These are phyloP conservation scores for Chlorella sorokiniana DNA, from an alignment of 139 green algal genomes.

Conservation along the genomic window DNA sequence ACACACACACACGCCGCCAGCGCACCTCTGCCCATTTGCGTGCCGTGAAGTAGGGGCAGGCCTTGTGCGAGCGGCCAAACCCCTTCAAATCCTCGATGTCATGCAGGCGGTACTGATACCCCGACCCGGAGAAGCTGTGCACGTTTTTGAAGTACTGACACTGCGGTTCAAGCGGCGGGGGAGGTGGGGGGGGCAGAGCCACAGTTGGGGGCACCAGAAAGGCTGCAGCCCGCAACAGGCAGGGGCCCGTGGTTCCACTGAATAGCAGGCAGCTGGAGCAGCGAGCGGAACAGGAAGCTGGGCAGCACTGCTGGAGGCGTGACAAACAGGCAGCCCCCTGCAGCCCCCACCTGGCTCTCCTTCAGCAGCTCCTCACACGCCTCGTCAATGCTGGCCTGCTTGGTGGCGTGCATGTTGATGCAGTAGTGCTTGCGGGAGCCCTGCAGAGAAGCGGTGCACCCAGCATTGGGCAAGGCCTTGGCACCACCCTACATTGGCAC, in stretches of 20 bases:
- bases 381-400: constrained; percentile 66
- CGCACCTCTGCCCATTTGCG: constrained; percentile 58
- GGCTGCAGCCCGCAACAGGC: neutral
- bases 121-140: neutral
- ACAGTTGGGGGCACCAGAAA: no score
- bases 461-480: no score
- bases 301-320: neutral
- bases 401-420: constrained; percentile 68
- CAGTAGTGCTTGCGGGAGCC: constrained; percentile 88
- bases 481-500: no score
- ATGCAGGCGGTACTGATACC: constrained; percentile 59
- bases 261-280: no score
- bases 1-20: neutral
- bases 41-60: constrained; percentile 90
- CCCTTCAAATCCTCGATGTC: constrained; percentile 93
- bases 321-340: neutral
- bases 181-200: neutral
- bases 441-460: constrained; percentile 38
- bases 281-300: neutral
- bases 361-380: constrained; percentile 78
- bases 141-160: constrained; percentile 65
- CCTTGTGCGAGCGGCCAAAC: constrained; percentile 50
- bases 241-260: no score
- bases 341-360: constrained; percentile 38
- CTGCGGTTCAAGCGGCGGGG: neutral